Base-by-base conservation (phyloP, 1,139 yeast species). In the Yamadazyma spencermartinsiae region DNA sequence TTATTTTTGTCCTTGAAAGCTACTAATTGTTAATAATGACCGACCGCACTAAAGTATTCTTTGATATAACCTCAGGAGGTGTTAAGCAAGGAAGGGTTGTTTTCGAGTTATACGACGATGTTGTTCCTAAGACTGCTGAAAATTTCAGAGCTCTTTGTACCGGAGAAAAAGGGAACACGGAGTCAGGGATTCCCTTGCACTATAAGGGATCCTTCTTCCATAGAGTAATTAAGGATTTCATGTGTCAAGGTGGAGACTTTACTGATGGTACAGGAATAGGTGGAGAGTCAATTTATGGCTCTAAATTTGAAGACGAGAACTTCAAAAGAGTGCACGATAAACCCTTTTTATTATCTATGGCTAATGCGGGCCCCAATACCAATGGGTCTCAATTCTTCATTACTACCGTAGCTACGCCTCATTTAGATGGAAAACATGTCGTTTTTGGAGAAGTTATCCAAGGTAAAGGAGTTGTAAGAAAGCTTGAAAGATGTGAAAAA, bases 221-320 rank as follows among this genome's bases (percentile, higher is more conserved):
- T 65, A 77, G 99, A 50, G 94, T 94, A 24, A 94, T 94, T 60
- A 85, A 86, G 59, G 80, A 79, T 37, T 89, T 89, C 60, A 90
- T 90, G 97, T 76, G 86, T 54, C 98, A 89, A 67, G 97, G 97
- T 60, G 98, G 98, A 55, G 98, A 92, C 58, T 90, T 90, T 69
- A 89, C 97, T 33, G 81, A 79, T 47, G 87, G 85, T 17, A 71
- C 85, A 50, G 98, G 98, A 21, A 86, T 92, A 26, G 98, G 98
- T 31, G 98, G 98, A 39, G 95, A 86, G 62, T 85, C 95, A 21
- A 90, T 89, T 50, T 92, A 90, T 59, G 98, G 98, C 12, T 96
- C 86, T 54, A 89, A 87, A 63, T 92, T 92, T 58, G 95, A 86
- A 57, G 98, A 92, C 60, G 98, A 92, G 65, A 85, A 84, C 63